Base-by-base conservation (phyloP, 352 stramenopile genomes). In the Phytophthora idaei region DNA sequence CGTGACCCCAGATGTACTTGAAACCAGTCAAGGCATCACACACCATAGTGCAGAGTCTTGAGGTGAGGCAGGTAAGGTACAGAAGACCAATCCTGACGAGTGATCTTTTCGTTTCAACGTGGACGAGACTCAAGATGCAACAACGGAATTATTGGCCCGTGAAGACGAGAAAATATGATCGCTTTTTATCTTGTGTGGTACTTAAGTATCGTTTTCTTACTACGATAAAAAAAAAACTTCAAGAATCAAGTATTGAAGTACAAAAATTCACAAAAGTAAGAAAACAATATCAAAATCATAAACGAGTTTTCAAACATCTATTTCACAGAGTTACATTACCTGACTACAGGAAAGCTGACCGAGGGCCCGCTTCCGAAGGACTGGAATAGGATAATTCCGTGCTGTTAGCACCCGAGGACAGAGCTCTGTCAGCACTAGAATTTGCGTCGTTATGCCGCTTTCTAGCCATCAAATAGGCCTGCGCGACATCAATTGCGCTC, bases 381-480 rank as follows among this genome's bases (percentile, higher is more conserved):
- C 21, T 21, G 4, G 54, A 61, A 17, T 52, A 53, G 5, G 59
- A 66, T 9, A 60, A 1, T 2, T 66, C 59, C 10, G 59, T 48
- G 41, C 49, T 60, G 42, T 65, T 53, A 15, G 37, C 47, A 28
- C 58, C 58, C 1, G 49, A 66, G 2, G 59, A 66, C n/a, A 66
- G 25, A 1, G 49, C 59, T 49, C 49, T 59, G 14, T 60, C 49
- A 15, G 41, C 59, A 28, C 48, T 60, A 2, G 48, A 60, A n/a
- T 21, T 60, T 5, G 41, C 51, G 25, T 67, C 50, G n/a, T 53
- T 50, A 8, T 61, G 48, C 8, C 52, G 65, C 28, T 75, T 66
- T 54, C 41, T 63, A n/a, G 67, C 51, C 50, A 76, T 42, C 42
- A 81, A 60, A 54, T 79, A 60, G 11, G 73, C 74, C n/a, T 63